phyloP scores from a whole-genome alignment of 2,329 filamentous ascomycete genomes.

The Sclerotinia borealis region DNA sequence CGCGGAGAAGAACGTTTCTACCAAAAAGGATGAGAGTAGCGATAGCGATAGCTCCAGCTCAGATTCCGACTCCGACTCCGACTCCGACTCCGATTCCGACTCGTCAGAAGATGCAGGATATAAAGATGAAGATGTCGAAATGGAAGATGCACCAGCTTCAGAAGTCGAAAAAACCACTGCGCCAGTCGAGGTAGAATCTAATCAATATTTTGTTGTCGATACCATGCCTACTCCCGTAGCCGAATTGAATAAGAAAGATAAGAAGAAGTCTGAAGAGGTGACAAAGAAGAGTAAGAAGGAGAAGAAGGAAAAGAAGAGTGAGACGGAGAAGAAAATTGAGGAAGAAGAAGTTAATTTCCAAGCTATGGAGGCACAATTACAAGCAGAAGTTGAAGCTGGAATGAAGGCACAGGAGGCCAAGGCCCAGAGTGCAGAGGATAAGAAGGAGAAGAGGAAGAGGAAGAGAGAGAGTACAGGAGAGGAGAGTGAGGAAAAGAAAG shows the following conservation, averaged over 20 bases:
- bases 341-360: conserved; percentile 21
- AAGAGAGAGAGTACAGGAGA: conserved; percentile 12
- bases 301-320: conserved; percentile 48
- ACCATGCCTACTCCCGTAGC: conserved; percentile 23
- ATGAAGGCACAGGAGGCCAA: conserved; percentile 16
- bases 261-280: conserved; percentile 11
- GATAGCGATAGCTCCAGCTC: background rate
- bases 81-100: background rate
- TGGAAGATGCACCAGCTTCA: conserved; percentile 4
- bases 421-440: conserved; percentile 13
- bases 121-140: conserved; percentile 12
- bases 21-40: background rate
- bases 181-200: conserved; percentile 15
- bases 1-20: background rate
- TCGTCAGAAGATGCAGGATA: background rate
- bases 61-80: conserved; percentile 4
- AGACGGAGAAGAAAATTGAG: conserved; percentile 49
- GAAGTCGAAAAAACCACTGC: background rate
- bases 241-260: conserved; percentile 14
- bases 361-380: conserved; percentile 20
- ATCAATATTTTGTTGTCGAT: conserved; percentile 26
- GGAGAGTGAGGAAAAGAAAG: conserved; percentile 11
- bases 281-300: conserved; percentile 49
- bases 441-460: conserved; percentile 19
- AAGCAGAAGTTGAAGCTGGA: conserved; percentile 23